Evolutionary conservation across 2,329 filamentous ascomycete genomes (phyloP), one percentile per base, ranked within the genome.

Genomic region (Pseudocercospora fijiensis): DNA sequence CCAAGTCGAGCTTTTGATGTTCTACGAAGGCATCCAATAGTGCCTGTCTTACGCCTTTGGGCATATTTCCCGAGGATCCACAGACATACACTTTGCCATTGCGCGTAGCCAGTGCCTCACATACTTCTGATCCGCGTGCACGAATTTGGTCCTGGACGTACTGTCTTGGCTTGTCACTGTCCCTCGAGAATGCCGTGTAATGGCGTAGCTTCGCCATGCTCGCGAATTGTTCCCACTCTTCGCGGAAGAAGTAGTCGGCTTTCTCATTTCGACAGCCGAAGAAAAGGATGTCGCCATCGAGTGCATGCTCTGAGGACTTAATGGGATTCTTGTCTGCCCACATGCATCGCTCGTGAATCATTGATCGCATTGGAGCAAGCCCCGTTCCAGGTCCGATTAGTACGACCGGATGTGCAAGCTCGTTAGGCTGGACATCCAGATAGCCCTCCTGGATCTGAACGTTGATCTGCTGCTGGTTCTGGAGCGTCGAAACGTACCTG

Each of bases 331-430:
- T 18, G 5, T 76, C 66, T 20, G 76, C 71, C 79, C 79, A 81
- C 8, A 69, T 61, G 20, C 75, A 71, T 26, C 92, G 89, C 69
- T 96, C 88, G 74, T 90, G 88, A n/a, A 95, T 83, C 69, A 97
- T 82, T 4, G 89, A 86, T 2, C 93, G 87, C 72, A 96, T 87
- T 0, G 94, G 93, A 0, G 93, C 94, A 30, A 97, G 81, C 6
- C 93, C 93, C 0, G 93, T 97, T 2, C 93, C 93, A 0, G 93
- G 90, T 1, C 89, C 92, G 59, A 97, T 86, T 72, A 93, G 86
- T 33, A 96, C 81, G 7, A 93, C 83, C 0, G 92, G 90, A 6
- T 75, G 79, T 3, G 77, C 73, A 0, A 81, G 71, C 68, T 86
- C 81, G 67, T 67, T 79, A 66, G 75, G 79, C 70, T 74, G 82